Conservation (phyloP, 257 asterid species). For the Paulownia fortunei region DNA sequence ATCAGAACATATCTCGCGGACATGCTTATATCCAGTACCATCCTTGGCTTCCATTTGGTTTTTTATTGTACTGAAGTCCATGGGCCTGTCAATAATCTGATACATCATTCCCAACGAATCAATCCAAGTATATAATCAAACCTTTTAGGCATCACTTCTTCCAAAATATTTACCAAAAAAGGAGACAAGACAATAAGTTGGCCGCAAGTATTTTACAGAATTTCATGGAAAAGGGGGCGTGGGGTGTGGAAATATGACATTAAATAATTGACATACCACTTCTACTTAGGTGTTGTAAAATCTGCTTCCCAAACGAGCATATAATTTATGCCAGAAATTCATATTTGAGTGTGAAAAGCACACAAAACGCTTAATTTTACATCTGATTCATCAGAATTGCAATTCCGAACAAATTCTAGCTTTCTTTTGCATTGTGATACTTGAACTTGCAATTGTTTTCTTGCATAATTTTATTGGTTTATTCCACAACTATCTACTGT, state of each 20-base stretch:
- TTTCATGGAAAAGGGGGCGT: background rate
- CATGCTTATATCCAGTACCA: conserved; percentile 92
- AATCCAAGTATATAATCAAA: conserved; percentile 32
- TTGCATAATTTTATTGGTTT: background rate
- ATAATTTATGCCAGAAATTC: background rate
- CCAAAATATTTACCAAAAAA: conserved; percentile 12
- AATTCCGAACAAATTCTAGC: background rate
- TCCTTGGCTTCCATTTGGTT: conserved; percentile 98
- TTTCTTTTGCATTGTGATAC: background rate
- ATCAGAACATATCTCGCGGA: conserved; percentile 83
- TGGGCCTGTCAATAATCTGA: conserved; percentile 98
- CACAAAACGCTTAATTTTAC: conserved; percentile 11
- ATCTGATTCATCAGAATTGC: background rate
- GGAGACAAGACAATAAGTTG: conserved; percentile 8
- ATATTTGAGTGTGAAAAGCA: background rate
- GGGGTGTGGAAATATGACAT: background rate
- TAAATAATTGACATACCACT: background rate
- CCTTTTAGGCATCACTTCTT: conserved; percentile 5
- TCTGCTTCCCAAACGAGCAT: background rate
- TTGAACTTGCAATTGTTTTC: background rate
- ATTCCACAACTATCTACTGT: background rate
- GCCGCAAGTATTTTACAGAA: background rate
- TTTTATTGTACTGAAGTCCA: conserved; percentile 97
- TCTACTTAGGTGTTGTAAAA: background rate
- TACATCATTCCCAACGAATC: conserved; percentile 44